Conservation (phyloP, 78 protist species). For the Pigoraptor vietnamica region DNA sequence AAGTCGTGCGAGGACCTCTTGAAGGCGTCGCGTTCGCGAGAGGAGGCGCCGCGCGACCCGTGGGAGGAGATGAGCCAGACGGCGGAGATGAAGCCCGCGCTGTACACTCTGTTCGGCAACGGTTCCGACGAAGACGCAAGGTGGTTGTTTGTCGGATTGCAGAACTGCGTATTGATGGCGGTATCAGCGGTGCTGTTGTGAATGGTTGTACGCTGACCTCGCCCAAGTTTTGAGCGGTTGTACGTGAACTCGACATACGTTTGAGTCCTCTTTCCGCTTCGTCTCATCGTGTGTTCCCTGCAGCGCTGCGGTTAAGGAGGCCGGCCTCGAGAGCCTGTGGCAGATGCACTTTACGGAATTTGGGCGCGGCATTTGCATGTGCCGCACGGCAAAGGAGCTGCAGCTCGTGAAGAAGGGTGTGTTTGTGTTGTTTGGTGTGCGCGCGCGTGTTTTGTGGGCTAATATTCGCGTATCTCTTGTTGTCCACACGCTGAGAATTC, state of each 20-base stretch:
- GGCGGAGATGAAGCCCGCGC: neutral
- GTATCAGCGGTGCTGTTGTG: too few species aligned
- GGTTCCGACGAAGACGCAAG: neutral
- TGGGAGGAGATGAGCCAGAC: neutral
- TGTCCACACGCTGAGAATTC: too few species aligned
- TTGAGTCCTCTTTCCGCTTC: too few species aligned
- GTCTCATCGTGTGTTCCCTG: neutral
- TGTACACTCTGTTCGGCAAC: neutral
- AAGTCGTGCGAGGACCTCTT: neutral
- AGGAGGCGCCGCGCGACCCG: neutral
- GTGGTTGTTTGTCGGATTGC: neutral
- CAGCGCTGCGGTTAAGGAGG: neutral
- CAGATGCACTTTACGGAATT: neutral
- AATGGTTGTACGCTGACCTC: too few species aligned
- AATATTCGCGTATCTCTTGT: too few species aligned
- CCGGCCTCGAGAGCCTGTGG: neutral
- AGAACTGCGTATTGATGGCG: neutral
- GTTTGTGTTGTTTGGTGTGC: neutral
- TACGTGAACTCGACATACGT: too few species aligned
- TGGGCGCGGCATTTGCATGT: neutral
- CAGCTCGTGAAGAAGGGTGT: neutral
- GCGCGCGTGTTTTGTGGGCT: too few species aligned
- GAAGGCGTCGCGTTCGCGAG: neutral
- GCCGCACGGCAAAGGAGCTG: neutral
- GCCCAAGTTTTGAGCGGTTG: too few species aligned